Evolutionary conservation across 805 yeast genomes (phyloP).

Genomic region (Saccharomycopsis vini): DNA sequence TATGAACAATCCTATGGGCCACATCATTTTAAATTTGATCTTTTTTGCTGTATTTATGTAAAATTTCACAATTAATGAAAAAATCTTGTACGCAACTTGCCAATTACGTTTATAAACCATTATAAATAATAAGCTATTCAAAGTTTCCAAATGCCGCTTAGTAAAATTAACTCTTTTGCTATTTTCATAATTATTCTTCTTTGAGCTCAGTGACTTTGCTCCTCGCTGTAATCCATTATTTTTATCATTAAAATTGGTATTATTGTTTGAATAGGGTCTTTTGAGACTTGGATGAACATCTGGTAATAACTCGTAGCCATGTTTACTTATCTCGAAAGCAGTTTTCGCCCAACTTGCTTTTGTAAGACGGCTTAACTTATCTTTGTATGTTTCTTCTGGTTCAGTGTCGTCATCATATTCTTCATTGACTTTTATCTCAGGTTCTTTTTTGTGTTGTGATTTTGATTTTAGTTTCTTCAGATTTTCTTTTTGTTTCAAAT

Average conservation of each 20-base stretch:
- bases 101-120: slow-evolving; percentile 8
- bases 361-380: neutral
- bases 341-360: slow-evolving; percentile 4
- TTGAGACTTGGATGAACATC: slow-evolving; percentile 2
- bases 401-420: neutral
- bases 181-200: no score
- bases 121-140: slow-evolving; percentile 8
- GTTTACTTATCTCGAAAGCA: slow-evolving; percentile 3
- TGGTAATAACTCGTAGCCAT: slow-evolving; percentile 14
- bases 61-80: slow-evolving; percentile 8
- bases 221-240: neutral
- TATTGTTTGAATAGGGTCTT: neutral
- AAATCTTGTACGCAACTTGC: slow-evolving; percentile 11
- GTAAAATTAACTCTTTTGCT: neutral
- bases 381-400: neutral
- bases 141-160: slow-evolving; percentile 6
- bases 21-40: slow-evolving; percentile 7
- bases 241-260: neutral
- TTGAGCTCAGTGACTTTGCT: neutral
- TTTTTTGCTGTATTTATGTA: neutral
- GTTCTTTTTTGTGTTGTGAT: no score
- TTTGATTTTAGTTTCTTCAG: no score
- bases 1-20: slow-evolving; percentile 16
- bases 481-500: no score
- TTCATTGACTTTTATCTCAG: neutral